These are phyloP conservation scores for Rhizophlyctis rosea DNA, from an alignment of 192 early-diverging fungal genomes.

Conservation along the genomic window DNA sequence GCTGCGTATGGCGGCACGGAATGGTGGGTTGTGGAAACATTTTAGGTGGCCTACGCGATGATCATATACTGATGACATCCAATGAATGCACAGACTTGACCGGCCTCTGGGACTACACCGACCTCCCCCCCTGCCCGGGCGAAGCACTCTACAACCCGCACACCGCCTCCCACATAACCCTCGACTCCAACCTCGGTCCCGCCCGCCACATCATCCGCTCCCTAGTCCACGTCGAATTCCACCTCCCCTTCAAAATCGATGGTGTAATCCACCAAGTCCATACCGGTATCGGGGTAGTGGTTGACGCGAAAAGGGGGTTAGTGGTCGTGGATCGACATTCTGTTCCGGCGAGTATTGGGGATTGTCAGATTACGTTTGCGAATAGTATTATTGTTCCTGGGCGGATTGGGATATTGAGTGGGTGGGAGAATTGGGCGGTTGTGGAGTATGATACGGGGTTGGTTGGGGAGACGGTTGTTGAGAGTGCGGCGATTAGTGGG, in stretches of 20 bases:
- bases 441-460: constrained; percentile 73
- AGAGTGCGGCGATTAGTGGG: constrained; percentile 16
- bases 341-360: constrained; percentile 73
- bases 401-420: constrained; percentile 75
- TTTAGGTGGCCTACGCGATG: too few relatives aligned
- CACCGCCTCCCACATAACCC: constrained; percentile 64
- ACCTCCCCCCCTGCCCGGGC: constrained; percentile 57
- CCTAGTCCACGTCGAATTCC: constrained; percentile 77
- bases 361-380: constrained; percentile 79
- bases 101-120: constrained; percentile 74
- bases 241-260: constrained; percentile 60
- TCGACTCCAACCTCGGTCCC: constrained; percentile 67
- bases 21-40: too few relatives aligned
- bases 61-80: background rate
- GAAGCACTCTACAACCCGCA: constrained; percentile 56
- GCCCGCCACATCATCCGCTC: constrained; percentile 68
- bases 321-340: constrained; percentile 76
- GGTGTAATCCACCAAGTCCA: constrained; percentile 51
- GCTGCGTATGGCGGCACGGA: constrained; percentile 51
- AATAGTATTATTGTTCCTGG: constrained; percentile 82
- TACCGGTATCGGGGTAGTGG: constrained; percentile 46
- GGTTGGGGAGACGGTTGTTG: constrained; percentile 63
- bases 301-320: constrained; percentile 68
- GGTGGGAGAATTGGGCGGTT: constrained; percentile 80
- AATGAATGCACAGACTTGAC: constrained; percentile 51